Evolutionary conservation across 1,284 basidiomycete species (phyloP), one percentile per base, ranked within the genome.

Genomic region (Fistulina hepatica): DNA sequence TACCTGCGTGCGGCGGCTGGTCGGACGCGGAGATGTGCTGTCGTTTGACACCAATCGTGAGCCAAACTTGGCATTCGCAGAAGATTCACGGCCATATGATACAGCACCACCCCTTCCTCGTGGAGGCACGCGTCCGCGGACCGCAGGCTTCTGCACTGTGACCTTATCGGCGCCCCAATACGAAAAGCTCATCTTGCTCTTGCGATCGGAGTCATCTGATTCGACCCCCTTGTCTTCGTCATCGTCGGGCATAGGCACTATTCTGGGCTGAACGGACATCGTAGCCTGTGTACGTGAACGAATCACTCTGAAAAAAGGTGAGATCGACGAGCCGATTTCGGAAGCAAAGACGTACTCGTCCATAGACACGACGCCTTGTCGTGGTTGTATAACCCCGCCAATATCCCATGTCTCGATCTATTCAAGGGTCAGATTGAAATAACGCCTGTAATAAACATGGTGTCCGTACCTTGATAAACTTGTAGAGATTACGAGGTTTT

Each of bases 391-490:
- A 6, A 78, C 75, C 48, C 80, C 76, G 16, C 75, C 80, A 45
- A 86, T 84, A n/a, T 70, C 72, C 90, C 90, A 93, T 8, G 80
- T 89, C 58, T 91, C 82, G 42, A 93, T 88, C 77, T 89, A 46
- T 12, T 26, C 25, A 7, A 13, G 33, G 17, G 28, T 36, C 45
- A 42, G 40, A 33, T 36, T 13, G 28, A 25, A 37, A 37, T 24
- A 13, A 35, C 31, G 13, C 21, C 38, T 39, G 32, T 33, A 41
- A 34, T 30, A 17, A 37, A 20, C 22, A 38, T 40, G 20, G 10
- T 34, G 21, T 9, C 31, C 51, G 23, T 16, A 85, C 85, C 69
- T 83, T 83, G 52, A 90, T 52, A 52, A 88, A 90, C 55, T 82
- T 86, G 61, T 95, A 94, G 53, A 94, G 48, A 61, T 94, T 94